These are phyloP conservation scores for Geum urbanum DNA, from an alignment of 306 rosid genomes.

Conservation along the genomic window DNA sequence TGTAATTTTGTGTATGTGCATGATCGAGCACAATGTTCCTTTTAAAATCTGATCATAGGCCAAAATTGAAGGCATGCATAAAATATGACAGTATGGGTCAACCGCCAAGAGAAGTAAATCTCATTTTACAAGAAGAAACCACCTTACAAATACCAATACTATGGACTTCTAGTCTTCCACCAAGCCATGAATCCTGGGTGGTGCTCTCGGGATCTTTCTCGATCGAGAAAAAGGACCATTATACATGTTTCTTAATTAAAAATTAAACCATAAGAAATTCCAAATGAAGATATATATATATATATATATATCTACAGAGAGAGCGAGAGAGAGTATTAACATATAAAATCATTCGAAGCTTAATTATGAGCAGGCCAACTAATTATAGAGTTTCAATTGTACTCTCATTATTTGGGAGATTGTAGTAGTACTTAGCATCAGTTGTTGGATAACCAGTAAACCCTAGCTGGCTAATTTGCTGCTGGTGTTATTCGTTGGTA, in stretches of 20 bases:
- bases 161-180: conserved; percentile 6
- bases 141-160: conserved; percentile 3
- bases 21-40: not conserved
- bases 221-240: conserved; percentile 7
- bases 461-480: not conserved
- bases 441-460: conserved; percentile 14
- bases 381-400: not conserved
- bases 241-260: too few relatives aligned
- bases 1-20: conserved; percentile 1
- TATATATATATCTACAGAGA: not conserved
- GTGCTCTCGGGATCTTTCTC: conserved; percentile 24
- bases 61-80: not conserved
- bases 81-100: conserved; percentile 12
- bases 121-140: conserved; percentile 8
- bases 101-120: conserved; percentile 18
- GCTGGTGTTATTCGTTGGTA: conserved; percentile 1
- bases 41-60: not conserved
- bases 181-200: conserved; percentile 32
- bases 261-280: conserved; percentile 8
- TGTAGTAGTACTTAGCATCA: not conserved
- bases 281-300: not conserved
- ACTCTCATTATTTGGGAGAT: not conserved
- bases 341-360: too few relatives aligned
- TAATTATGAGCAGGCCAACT: not conserved
- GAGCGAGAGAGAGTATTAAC: too few relatives aligned